Evolutionary conservation across 306 rosid species (phyloP), one percentile per base, ranked within the genome.

Genomic region (Morella rubra): DNA sequence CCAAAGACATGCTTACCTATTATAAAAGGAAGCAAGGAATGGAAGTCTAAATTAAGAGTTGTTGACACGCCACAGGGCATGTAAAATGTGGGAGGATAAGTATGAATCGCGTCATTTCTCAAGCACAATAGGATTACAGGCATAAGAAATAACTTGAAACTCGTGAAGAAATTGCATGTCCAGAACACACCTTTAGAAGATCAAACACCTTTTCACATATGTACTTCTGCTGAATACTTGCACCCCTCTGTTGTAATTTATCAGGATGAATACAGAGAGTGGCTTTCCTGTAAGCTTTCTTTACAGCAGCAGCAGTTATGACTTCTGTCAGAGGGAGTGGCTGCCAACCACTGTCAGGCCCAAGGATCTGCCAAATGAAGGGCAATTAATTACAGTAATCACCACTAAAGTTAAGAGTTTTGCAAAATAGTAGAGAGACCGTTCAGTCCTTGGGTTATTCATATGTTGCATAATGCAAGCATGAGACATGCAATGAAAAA

Each of bases 181-280:
- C 46, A 27, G 46, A 74, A 83, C 84, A 24, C 73, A 94, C 98
- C 98, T 94, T 94, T 58, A 94, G 84, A 72, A 94, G 96, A 90
- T 92, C 98, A 44, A 90, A 94, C 72, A 94, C 98, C 83, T 94
- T 94, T 81, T 94, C 98, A 51, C 98, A 92, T 79, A 86, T 78
- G 74, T 94, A 92, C 83, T 92, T 92, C 85, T 94, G 96, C 50
- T 92, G 96, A 83, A 94, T 88, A 78, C 85, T 90, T 54, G 97
- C 97, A 74, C 97, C 92, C 27, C 98, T 88, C 71, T 92, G 98
- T 82, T 94, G 98, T 73, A 94, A 83, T 81, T 94, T 94, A 82
- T 94, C 98, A 40, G 98, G 98, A 88, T 94, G 97, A 68, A 94
- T 97, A 68, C 92, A 94, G 41, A 94, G 89, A 75, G 98, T 94